These are phyloP conservation scores for Rehmannia glutinosa DNA, from an alignment of 257 asterid genomes.

Conservation along the genomic window DNA sequence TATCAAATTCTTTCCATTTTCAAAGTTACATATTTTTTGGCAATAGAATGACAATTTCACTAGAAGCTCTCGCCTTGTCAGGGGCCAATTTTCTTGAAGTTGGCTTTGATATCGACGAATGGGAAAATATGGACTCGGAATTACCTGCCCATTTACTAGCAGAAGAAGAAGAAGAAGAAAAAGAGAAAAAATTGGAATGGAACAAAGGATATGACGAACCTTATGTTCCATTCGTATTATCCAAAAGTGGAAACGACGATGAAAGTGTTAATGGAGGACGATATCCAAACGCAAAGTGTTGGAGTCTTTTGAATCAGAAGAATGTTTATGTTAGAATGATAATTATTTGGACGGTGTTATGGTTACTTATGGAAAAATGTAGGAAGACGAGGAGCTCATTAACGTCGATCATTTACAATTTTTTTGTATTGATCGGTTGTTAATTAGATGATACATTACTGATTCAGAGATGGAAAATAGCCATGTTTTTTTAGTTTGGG, in stretches of 20 bases:
- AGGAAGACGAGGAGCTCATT: slow-evolving; percentile 2
- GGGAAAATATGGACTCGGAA: slow-evolving; percentile 23
- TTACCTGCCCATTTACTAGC: slow-evolving; percentile 34
- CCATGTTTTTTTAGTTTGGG: too few relatives aligned
- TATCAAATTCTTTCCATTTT: too few relatives aligned
- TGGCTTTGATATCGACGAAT: slow-evolving; percentile 22
- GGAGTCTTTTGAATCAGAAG: too few relatives aligned
- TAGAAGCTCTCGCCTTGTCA: slow-evolving; percentile 54
- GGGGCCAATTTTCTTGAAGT: slow-evolving; percentile 31
- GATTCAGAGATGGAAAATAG: too few relatives aligned
- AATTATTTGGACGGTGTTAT: slow-evolving; percentile 7
- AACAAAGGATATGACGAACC: background rate
- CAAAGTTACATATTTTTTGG: background rate
- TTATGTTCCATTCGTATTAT: too few relatives aligned
- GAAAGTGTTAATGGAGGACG: background rate
- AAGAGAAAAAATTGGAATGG: background rate
- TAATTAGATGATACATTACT: too few relatives aligned
- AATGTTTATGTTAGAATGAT: too few relatives aligned
- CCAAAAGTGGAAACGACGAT: background rate
- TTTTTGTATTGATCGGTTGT: too few relatives aligned
- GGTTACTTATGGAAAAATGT: slow-evolving; percentile 1
- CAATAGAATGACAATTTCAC: slow-evolving; percentile 26
- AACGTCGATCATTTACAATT: background rate
- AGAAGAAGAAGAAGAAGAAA: slow-evolving; percentile 12
- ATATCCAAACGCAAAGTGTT: background rate